Conservation (phyloP, 129 eudicot genomes). For the Pseudognaphalium luteoalbum region DNA sequence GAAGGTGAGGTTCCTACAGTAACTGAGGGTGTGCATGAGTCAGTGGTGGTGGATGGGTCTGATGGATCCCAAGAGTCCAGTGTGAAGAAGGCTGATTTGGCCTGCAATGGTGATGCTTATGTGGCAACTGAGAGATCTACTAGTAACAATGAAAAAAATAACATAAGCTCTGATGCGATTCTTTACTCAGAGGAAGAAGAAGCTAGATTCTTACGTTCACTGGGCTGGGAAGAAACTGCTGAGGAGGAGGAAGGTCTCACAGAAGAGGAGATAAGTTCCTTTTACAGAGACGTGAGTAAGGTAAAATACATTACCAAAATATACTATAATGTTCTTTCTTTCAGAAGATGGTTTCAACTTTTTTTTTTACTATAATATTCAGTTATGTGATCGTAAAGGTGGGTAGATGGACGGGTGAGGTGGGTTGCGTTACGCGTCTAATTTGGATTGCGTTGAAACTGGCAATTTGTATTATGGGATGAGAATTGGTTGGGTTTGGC, state of each 20-base stretch:
- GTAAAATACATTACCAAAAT: slow-evolving; percentile 23
- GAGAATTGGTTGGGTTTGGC: background rate
- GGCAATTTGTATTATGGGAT: background rate
- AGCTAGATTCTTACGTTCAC: slow-evolving; percentile 71
- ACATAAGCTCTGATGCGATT: slow-evolving; percentile 33
- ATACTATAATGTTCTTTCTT: background rate
- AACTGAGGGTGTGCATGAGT: slow-evolving; percentile 29
- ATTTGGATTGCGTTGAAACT: background rate
- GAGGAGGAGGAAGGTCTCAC: slow-evolving; percentile 89
- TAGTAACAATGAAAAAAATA: slow-evolving; percentile 35
- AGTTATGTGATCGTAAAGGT: slow-evolving; percentile 37
- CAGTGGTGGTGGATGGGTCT: slow-evolving; percentile 15
- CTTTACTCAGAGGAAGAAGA: slow-evolving; percentile 80
- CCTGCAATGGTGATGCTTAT: slow-evolving; percentile 42
- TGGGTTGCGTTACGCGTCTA: background rate
- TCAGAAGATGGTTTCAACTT: background rate
- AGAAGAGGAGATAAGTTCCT: slow-evolving; percentile 88
- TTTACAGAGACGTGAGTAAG: slow-evolving; percentile 60
- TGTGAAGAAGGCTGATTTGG: slow-evolving; percentile 33
- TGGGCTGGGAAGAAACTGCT: slow-evolving; percentile 90
- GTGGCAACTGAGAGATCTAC: slow-evolving; percentile 22
- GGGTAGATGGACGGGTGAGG: background rate
- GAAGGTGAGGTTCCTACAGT: slow-evolving; percentile 31
- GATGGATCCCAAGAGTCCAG: slow-evolving; percentile 26
- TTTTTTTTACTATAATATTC: background rate